phyloP scores from a whole-genome alignment of 148 eudicot genomes.

The Polygonum aviculare region DNA sequence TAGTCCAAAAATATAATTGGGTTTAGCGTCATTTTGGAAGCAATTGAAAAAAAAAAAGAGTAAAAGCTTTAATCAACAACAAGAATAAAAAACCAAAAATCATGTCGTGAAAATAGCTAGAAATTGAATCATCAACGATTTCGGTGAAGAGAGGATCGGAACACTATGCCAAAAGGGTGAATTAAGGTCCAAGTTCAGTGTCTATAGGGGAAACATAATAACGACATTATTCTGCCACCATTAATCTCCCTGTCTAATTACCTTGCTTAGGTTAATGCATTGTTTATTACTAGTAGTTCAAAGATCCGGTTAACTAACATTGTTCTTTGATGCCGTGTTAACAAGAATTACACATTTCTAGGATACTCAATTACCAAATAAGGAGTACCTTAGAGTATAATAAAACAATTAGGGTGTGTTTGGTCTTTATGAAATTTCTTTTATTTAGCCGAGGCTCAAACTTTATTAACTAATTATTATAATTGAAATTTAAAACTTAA shows the following conservation, averaged over 20 bases:
- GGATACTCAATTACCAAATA: neutral
- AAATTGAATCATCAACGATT: neutral
- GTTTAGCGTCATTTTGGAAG: too few relatives aligned
- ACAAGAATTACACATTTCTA: neutral
- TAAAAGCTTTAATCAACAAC: neutral
- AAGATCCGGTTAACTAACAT: neutral
- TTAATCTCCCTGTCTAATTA: slow-evolving; percentile 3
- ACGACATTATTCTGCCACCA: slow-evolving; percentile 6
- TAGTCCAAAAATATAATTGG: too few relatives aligned
- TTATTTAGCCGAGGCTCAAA: too few relatives aligned
- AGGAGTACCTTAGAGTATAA: neutral
- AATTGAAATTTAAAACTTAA: too few relatives aligned
- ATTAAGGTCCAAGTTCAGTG: slow-evolving; percentile 9
- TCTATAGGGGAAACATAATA: slow-evolving; percentile 4
- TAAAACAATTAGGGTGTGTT: too few relatives aligned
- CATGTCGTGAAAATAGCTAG: neutral
- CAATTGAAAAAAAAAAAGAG: too few relatives aligned
- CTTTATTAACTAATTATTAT: too few relatives aligned
- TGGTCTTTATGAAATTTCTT: too few relatives aligned
- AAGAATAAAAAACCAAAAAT: neutral
- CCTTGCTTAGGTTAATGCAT: neutral
- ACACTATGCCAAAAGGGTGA: neutral
- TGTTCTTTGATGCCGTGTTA: neutral
- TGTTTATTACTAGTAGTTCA: neutral
- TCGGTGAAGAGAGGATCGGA: neutral